Base-by-base conservation (phyloP, 495 filamentous ascomycete genomes). In the Bombardia bombarda region DNA sequence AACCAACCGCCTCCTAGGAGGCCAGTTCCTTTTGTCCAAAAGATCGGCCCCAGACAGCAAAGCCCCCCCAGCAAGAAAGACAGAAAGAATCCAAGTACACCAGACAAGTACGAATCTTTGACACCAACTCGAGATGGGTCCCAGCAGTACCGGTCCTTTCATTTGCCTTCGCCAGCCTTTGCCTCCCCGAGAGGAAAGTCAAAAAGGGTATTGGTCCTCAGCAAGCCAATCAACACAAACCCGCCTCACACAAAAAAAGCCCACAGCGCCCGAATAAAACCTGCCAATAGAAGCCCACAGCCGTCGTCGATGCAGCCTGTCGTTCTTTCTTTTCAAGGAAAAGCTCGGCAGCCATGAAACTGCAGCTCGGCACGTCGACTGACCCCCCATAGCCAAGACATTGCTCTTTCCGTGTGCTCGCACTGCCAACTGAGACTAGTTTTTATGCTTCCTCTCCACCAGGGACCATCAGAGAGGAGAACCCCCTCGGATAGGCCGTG, bases 121-220 rank as follows among this genome's bases (percentile, higher is more conserved):
- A 95, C 79, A 70, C 87, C 85, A 87, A 88, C 86, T 80, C 84
- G 53, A 80, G 85, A 89, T 87, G 90, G 86, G 87, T 87, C 88
- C 88, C 73, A 67, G n/a, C n/a, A 50, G 5, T 36, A 32, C 42
- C 49, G 47, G 52, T 46, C 48, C n/a, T 46, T 31, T 10, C 36
- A 14, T 22, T 18, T 6, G 20, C 38, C 31, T 14, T 18, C n/a
- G 31, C 43, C 52, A 32, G 57, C 51, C 44, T 43, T 46, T 34
- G 21, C 14, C n/a, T n/a, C n/a, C n/a, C n/a, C n/a, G n/a, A n/a
- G n/a, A n/a, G 40, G 31, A 32, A 18, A 44, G 38, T 9, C 8
- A 38, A 30, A 37, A 19, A 23, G 38, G 45, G 47, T 45, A 45
- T 42, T 46, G 39, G 48, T 45, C 38, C 41, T 31, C 40, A 58